Percentiles rank a stretch among this genome's conserved stretches.
phyloP scores from a whole-genome alignment of 148 eudicot genomes.

The Persicaria maculosa region DNA sequence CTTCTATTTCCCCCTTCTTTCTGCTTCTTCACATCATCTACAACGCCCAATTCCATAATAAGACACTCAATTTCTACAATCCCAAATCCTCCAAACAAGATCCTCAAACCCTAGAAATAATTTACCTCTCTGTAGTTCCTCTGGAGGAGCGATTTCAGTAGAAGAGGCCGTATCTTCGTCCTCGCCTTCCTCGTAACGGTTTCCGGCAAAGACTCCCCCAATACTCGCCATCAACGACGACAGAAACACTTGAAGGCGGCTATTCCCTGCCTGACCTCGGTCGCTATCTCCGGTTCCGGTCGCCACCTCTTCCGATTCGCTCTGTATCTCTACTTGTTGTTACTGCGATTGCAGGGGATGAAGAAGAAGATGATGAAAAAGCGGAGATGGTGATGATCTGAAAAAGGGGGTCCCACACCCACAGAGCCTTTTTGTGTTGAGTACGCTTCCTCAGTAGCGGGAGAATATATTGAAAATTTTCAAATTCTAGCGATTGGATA shows the following conservation, averaged over 20 bases:
- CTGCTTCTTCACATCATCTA: conserved; percentile 40
- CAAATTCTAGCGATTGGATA: conserved; percentile 18
- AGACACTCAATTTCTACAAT: not conserved
- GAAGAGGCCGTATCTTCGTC: conserved; percentile 22
- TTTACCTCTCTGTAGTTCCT: conserved; percentile 23
- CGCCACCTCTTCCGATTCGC: conserved; percentile 34
- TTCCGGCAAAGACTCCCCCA: conserved; percentile 43
- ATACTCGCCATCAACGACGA: conserved; percentile 43
- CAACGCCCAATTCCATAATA: not conserved
- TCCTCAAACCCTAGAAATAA: not conserved
- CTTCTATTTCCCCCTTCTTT: conserved; percentile 57
- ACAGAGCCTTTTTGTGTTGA: not conserved
- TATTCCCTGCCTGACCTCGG: conserved; percentile 30
- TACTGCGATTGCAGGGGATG: not conserved
- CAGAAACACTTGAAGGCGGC: conserved; percentile 55
- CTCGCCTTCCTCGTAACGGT: conserved; percentile 13
- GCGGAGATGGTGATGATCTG: not conserved
- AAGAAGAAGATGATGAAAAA: not conserved
- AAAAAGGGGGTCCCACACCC: not conserved
- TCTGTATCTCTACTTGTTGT: not conserved
- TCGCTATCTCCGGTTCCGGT: conserved; percentile 32
- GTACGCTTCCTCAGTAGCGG: conserved; percentile 20
- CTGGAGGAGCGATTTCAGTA: conserved; percentile 18
- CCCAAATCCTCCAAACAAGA: not conserved
- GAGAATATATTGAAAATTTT: conserved; percentile 12